Percentiles rank a stretch among this genome's conserved stretches.
Evolutionary conservation across 1,284 basidiomycete species (phyloP).

Genomic region (Pterula multifida): DNA sequence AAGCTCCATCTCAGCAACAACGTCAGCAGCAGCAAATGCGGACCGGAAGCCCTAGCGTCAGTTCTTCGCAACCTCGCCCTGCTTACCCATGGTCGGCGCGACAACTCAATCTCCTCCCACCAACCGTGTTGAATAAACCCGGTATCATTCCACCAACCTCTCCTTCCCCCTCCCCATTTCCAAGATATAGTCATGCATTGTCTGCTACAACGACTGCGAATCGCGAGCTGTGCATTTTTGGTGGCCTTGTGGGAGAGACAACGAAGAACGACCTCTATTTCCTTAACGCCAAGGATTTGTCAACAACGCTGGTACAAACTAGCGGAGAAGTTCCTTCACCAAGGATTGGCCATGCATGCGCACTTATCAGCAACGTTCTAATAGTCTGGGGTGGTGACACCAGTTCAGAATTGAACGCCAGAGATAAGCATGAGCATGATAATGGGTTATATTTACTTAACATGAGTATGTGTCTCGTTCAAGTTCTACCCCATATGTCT

Average conservation of each 20-base stretch:
- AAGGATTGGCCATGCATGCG: conserved; percentile 91
- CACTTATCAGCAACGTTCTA: conserved; percentile 90
- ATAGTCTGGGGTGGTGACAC: conserved; percentile 99
- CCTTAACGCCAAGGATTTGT: conserved; percentile 71
- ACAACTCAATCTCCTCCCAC: conserved; percentile 53
- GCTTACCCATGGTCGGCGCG: conserved; percentile 73
- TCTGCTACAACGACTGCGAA: conserved; percentile 70
- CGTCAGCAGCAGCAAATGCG: conserved; percentile 1
- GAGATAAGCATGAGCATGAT: conserved; percentile 86
- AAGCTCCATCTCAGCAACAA: conserved; percentile 2
- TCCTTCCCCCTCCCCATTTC: conserved; percentile 81
- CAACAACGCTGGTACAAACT: conserved; percentile 74
- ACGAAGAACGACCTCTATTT: conserved; percentile 93
- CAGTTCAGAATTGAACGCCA: conserved; percentile 55
- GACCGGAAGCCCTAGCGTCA: conserved; percentile 1
- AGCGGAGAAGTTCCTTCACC: conserved; percentile 84
- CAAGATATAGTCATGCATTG: conserved; percentile 95
- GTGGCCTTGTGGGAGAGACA: conserved; percentile 87
- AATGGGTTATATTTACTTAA: conserved; percentile 94
- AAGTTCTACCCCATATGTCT: conserved; percentile 5
- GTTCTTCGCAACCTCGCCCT: conserved; percentile 21
- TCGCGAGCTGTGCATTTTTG: conserved; percentile 94
- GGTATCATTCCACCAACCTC: conserved; percentile 43
- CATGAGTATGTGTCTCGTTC: conserved; percentile 49
- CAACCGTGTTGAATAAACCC: conserved; percentile 49